Conservation (phyloP, 768 basidiomycete species). For the Pulveroboletus sp. region DNA sequence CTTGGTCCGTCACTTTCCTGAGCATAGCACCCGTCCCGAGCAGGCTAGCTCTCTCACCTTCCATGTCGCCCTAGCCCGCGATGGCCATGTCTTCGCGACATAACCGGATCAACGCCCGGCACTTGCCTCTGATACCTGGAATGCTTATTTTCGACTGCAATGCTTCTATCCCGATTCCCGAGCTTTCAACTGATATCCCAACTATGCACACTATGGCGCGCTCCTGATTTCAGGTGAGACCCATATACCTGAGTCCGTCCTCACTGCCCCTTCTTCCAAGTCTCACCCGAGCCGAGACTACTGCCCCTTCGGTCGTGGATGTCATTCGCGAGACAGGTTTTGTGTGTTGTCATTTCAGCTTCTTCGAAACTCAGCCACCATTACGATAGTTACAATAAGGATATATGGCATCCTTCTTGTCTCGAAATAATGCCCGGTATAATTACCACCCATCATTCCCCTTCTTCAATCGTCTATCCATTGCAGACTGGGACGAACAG, state of each 20-base stretch:
- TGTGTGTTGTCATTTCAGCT: no score
- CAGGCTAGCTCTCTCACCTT: background rate
- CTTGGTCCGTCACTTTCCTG: constrained; percentile 11
- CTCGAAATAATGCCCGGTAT: no score
- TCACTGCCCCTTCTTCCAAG: constrained; percentile 1
- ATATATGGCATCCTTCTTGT: no score
- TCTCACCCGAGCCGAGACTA: background rate
- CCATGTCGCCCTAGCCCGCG: background rate
- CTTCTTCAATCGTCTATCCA: no score
- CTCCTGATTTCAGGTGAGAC: constrained; percentile 1
- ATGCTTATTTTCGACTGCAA: background rate
- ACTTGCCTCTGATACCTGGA: background rate
- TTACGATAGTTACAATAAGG: no score
- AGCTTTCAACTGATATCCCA: constrained; percentile 1
- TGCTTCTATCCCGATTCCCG: constrained; percentile 1
- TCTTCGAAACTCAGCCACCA: no score
- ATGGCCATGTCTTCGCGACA: constrained; percentile 13
- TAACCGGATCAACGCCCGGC: constrained; percentile 21
- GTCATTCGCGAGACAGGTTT: no score
- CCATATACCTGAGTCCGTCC: background rate
- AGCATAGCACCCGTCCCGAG: constrained; percentile 2
- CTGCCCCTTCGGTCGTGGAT: background rate
- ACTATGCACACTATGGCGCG: background rate
- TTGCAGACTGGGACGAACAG: no score
- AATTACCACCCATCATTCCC: no score